Conservation (phyloP, 2,329 filamentous ascomycete genomes). For the Colletotrichum viniferum region DNA sequence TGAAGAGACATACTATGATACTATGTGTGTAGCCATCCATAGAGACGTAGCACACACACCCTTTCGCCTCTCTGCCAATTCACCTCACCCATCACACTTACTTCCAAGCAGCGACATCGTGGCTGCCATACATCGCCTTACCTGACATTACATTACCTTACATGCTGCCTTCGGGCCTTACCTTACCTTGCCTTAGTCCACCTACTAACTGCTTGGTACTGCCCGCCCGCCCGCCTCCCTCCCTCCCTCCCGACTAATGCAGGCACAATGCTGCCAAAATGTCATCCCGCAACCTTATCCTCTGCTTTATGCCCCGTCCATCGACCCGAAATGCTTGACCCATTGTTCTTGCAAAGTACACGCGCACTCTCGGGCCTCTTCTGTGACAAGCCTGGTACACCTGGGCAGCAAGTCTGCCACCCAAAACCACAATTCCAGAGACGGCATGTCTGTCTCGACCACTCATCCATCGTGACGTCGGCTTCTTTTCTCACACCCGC, state of each 20-base stretch:
- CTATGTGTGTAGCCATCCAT: too few relatives aligned
- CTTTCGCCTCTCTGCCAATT: not conserved
- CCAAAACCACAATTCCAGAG: not conserved
- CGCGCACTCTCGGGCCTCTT: not conserved
- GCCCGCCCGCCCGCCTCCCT: not conserved
- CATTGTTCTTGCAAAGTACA: not conserved
- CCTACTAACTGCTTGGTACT: not conserved
- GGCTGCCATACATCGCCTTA: not conserved
- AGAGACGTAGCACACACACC: not conserved
- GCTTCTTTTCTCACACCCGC: not conserved
- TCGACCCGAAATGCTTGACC: not conserved
- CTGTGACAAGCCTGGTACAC: slow-evolving; percentile 16
- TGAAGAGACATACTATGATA: not conserved
- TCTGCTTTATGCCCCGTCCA: not conserved
- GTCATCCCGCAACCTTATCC: slow-evolving; percentile 10
- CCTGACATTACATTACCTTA: not conserved
- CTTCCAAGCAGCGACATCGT: not conserved
- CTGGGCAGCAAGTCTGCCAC: not conserved
- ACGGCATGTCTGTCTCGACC: not conserved
- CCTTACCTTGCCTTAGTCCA: not conserved
- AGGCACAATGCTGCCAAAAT: not conserved
- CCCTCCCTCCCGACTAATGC: not conserved
- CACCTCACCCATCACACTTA: not conserved
- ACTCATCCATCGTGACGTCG: not conserved
- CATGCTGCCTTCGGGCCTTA: not conserved